A percentile compares a stretch with the other conserved stretches of the same genome.
These are phyloP conservation scores for Chrysoporthe puriensis DNA, from an alignment of 2,329 filamentous ascomycete genomes.

Conservation along the genomic window DNA sequence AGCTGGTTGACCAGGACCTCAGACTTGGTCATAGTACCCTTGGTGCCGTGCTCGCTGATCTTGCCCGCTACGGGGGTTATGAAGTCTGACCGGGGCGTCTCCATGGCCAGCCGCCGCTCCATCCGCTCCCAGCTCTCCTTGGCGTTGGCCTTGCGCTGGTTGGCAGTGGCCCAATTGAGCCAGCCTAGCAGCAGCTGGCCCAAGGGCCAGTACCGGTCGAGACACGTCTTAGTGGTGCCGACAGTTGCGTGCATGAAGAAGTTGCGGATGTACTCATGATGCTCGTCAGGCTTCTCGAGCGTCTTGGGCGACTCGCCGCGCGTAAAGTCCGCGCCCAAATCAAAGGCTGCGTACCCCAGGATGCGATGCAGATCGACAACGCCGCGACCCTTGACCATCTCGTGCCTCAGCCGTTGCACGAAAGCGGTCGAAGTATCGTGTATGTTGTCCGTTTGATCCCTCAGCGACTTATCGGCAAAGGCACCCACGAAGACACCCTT, in stretches of 20 bases:
- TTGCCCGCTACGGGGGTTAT: slow-evolving; percentile 18
- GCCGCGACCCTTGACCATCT: too few species aligned
- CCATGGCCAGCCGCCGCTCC: slow-evolving; percentile 15
- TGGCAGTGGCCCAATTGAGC: slow-evolving; percentile 17
- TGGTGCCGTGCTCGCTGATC: background rate
- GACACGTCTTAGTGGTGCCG: slow-evolving; percentile 13
- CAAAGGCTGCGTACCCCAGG: slow-evolving; percentile 33
- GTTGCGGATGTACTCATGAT: slow-evolving; percentile 9
- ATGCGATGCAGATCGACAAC: too few species aligned
- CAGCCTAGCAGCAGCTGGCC: slow-evolving; percentile 22
- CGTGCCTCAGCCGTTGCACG: too few species aligned
- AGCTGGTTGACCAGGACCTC: slow-evolving; percentile 27
- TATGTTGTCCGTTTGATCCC: too few species aligned
- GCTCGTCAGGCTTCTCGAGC: slow-evolving; percentile 19
- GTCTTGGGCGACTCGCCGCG: slow-evolving; percentile 20
- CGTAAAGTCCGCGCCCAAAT: slow-evolving; percentile 24
- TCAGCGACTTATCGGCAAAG: too few species aligned
- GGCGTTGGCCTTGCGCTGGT: slow-evolving; percentile 22
- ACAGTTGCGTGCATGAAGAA: slow-evolving; percentile 11
- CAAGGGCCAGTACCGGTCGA: slow-evolving; percentile 19
- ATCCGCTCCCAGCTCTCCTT: slow-evolving; percentile 14
- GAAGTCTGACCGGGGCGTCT: slow-evolving; percentile 19
- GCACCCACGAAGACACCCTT: background rate
- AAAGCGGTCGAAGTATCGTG: too few species aligned
- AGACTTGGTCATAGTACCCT: slow-evolving; percentile 18